A percentile compares a stretch with the other conserved stretches of the same genome.
These are phyloP conservation scores for Isabelozyma heimii DNA, from an alignment of 805 yeast species.

Conservation along the genomic window DNA sequence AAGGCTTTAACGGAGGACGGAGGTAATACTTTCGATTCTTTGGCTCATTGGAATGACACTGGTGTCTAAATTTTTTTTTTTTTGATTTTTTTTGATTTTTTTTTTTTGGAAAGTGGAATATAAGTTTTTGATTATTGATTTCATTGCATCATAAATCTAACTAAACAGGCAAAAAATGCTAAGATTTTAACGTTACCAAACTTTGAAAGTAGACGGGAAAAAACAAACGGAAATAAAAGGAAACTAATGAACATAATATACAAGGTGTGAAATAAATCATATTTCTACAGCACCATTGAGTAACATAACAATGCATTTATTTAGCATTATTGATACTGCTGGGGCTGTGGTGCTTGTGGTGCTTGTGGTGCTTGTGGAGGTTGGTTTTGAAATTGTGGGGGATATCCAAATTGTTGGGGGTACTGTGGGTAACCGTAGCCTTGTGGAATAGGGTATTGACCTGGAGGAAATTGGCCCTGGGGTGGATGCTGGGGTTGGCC, in stretches of 20 bases:
- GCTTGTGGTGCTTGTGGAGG: constrained; percentile 9
- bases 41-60: not conserved
- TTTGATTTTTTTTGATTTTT: not conserved
- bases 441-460: constrained; percentile 15
- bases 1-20: not conserved
- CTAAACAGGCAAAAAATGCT: not conserved
- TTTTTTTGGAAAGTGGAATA: not conserved
- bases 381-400: constrained; percentile 13
- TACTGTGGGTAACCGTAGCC: constrained; percentile 16
- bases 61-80: too few species aligned
- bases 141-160: not conserved
- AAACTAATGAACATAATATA: not conserved
- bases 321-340: constrained; percentile 2
- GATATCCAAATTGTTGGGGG: constrained; percentile 11
- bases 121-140: not conserved
- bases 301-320: too few species aligned
- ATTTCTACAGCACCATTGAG: not conserved
- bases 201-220: not conserved
- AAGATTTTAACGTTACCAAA: not conserved
- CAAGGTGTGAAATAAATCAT: not conserved
- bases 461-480: constrained; percentile 15
- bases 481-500: constrained; percentile 10
- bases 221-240: not conserved
- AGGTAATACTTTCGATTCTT: not conserved
- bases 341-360: constrained; percentile 3